phyloP scores from a whole-genome alignment of 371 early-diverging fungal species.

The Coemansia sp. region DNA sequence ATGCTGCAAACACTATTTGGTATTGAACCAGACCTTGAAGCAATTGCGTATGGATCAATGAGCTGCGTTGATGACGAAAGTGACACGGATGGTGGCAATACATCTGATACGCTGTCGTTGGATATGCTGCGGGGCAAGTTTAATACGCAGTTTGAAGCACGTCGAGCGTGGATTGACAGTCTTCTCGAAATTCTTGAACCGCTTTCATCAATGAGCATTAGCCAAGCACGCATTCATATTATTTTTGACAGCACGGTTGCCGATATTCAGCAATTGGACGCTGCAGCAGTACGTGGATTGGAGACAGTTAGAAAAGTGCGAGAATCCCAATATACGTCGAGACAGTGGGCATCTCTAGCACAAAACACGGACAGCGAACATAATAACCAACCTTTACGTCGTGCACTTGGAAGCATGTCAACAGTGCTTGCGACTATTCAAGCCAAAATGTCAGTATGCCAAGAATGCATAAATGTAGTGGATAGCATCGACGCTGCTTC shows the following conservation, averaged over 20 bases:
- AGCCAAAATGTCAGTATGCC: slow-evolving; percentile 31
- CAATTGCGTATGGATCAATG: background rate
- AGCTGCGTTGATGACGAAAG: background rate
- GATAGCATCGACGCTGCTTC: background rate
- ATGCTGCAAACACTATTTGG: background rate
- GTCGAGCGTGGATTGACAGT: slow-evolving; percentile 21
- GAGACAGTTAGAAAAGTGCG: background rate
- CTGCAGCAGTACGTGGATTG: background rate
- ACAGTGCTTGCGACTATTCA: slow-evolving; percentile 12
- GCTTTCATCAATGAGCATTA: background rate
- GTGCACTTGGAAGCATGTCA: slow-evolving; percentile 20
- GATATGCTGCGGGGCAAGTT: slow-evolving; percentile 13
- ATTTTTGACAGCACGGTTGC: background rate
- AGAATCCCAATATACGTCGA: slow-evolving; percentile 26
- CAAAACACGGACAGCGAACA: background rate
- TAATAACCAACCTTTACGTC: slow-evolving; percentile 1
- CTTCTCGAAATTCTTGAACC: slow-evolving; percentile 4
- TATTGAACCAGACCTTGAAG: background rate
- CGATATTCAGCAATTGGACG: background rate
- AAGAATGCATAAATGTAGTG: slow-evolving; percentile 3
- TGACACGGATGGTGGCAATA: background rate
- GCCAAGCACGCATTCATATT: background rate
- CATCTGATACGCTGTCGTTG: background rate
- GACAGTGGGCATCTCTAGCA: slow-evolving; percentile 23
- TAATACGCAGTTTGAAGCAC: slow-evolving; percentile 21